Conservation (phyloP, 1,139 yeast species). For the Arxiozyma slooffiae region DNA sequence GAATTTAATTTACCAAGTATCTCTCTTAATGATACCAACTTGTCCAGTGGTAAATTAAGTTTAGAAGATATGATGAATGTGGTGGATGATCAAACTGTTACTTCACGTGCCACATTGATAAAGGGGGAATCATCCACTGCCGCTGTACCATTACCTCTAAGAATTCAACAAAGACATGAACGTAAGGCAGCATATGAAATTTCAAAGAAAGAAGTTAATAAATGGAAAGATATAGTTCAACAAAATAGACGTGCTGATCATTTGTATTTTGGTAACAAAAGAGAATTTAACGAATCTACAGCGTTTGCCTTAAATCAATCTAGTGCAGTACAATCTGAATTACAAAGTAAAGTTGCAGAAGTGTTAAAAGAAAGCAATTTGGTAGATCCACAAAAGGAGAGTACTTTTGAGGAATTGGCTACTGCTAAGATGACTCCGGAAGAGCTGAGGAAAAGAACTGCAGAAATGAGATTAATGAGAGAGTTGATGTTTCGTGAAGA, state of each 20-base stretch:
- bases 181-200: conserved; percentile 86
- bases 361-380: conserved; percentile 59
- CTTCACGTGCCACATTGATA: conserved; percentile 43
- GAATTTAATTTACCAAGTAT: conserved; percentile 57
- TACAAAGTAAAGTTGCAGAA: conserved; percentile 57
- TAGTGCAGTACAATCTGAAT: conserved; percentile 44
- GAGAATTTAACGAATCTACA: conserved; percentile 40
- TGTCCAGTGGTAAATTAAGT: conserved; percentile 39
- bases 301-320: conserved; percentile 42
- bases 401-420: conserved; percentile 79
- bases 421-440: conserved; percentile 74
- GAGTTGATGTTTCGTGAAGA: conserved; percentile 95
- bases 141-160: conserved; percentile 73
- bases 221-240: conserved; percentile 80
- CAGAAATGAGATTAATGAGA: conserved; percentile 82
- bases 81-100: conserved; percentile 39
- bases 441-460: conserved; percentile 67
- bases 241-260: conserved; percentile 79
- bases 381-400: conserved; percentile 62
- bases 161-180: conserved; percentile 79
- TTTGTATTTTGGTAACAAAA: conserved; percentile 50
- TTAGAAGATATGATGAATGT: conserved; percentile 68
- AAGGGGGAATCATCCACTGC: conserved; percentile 41
- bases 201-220: conserved; percentile 73
- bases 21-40: conserved; percentile 16